A percentile compares a stretch with the other conserved stretches of the same genome.
Evolutionary conservation across 2,329 filamentous ascomycete genomes (phyloP).

Genomic region (Colletotrichum salicis): DNA sequence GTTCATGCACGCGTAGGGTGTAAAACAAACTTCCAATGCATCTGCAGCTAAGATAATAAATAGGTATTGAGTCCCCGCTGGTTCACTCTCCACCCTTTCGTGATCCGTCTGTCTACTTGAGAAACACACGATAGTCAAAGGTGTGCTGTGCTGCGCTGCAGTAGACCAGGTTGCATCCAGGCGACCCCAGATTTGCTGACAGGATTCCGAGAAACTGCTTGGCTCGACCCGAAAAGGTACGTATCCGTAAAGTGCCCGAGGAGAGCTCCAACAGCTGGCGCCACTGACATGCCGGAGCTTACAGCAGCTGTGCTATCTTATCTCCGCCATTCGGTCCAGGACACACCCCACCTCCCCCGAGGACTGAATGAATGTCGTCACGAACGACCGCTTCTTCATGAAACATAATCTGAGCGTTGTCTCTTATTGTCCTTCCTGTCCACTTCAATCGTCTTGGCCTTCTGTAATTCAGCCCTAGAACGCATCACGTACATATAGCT

Average conservation of each 20-base stretch:
- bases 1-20: background rate
- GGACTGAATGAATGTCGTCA: conserved; percentile 35
- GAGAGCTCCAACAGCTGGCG: conserved; percentile 1
- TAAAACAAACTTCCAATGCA: background rate
- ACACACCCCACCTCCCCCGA: conserved; percentile 27
- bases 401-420: conserved; percentile 16
- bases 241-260: background rate
- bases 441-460: background rate
- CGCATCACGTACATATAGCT: background rate
- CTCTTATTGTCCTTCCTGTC: background rate
- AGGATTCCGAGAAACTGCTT: conserved; percentile 2
- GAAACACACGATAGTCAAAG: background rate
- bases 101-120: background rate
- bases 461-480: background rate
- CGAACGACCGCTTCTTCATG: conserved; percentile 27
- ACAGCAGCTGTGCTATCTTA: conserved; percentile 32
- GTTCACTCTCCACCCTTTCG: background rate
- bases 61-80: background rate
- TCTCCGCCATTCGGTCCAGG: conserved; percentile 30
- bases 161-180: conserved; percentile 18
- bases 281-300: conserved; percentile 26
- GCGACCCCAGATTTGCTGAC: conserved; percentile 21
- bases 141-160: background rate
- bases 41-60: too few relatives aligned
- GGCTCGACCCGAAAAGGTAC: background rate